phyloP scores from a whole-genome alignment of 768 basidiomycete genomes.

The Lactifluus echinatus region DNA sequence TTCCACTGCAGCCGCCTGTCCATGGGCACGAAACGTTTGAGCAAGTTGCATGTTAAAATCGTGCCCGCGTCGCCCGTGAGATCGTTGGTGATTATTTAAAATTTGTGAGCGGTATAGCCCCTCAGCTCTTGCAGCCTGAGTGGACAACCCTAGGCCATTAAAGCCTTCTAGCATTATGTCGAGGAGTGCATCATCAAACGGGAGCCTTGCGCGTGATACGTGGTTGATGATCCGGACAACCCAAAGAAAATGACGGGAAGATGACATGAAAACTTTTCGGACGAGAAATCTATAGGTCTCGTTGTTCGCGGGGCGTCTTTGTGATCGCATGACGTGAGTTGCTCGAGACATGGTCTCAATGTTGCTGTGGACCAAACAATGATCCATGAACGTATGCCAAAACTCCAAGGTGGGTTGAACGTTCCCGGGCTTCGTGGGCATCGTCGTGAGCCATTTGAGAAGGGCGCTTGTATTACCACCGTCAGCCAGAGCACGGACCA shows the following conservation, averaged over 20 bases:
- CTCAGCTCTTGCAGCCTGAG: slow-evolving; percentile 17
- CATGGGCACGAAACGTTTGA: not conserved
- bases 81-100: not conserved
- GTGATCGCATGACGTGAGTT: slow-evolving; percentile 26
- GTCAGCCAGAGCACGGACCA: slow-evolving; percentile 41
- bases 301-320: slow-evolving; percentile 36
- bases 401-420: slow-evolving; percentile 42
- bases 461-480: slow-evolving; percentile 37
- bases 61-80: not conserved
- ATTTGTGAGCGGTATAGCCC: slow-evolving; percentile 14
- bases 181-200: slow-evolving; percentile 18
- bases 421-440: slow-evolving; percentile 42
- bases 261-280: slow-evolving; percentile 31
- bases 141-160: slow-evolving; percentile 3
- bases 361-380: slow-evolving; percentile 23
- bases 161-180: slow-evolving; percentile 20
- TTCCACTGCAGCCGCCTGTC: not conserved
- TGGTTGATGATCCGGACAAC: slow-evolving; percentile 9
- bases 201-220: slow-evolving; percentile 9
- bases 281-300: slow-evolving; percentile 44
- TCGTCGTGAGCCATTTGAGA: slow-evolving; percentile 43
- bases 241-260: slow-evolving; percentile 12
- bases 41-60: slow-evolving; percentile 11
- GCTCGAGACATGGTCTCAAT: slow-evolving; percentile 14
- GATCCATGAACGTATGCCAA: slow-evolving; percentile 46